A percentile compares a stretch with the other conserved stretches of the same genome.
phyloP scores from a whole-genome alignment of 345 rosid species.

The Cardiospermum halicacabum region DNA sequence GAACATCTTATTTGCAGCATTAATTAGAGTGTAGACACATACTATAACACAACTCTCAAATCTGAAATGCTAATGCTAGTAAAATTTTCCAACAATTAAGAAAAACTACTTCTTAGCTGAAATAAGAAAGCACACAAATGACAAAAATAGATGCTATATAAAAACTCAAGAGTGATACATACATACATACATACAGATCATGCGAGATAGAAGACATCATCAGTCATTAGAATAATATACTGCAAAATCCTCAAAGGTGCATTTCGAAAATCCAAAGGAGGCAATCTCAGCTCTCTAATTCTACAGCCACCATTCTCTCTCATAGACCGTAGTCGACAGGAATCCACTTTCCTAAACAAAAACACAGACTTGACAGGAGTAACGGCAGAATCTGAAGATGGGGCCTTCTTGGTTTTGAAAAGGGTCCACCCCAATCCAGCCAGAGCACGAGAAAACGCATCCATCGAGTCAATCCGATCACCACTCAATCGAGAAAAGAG shows the following conservation, averaged over 20 bases:
- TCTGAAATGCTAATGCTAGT: background rate
- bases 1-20: background rate
- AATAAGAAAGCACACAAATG: background rate
- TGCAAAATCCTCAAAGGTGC: slow-evolving; percentile 72
- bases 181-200: slow-evolving; percentile 9
- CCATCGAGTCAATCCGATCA: slow-evolving; percentile 52
- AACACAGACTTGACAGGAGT: slow-evolving; percentile 22
- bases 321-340: slow-evolving; percentile 39
- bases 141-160: background rate
- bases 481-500: slow-evolving; percentile 44
- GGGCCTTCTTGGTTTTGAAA: slow-evolving; percentile 45
- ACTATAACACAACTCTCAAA: too few relatives aligned
- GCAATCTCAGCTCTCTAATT: slow-evolving; percentile 65
- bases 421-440: slow-evolving; percentile 69
- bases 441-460: slow-evolving; percentile 48
- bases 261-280: slow-evolving; percentile 57
- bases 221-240: slow-evolving; percentile 51
- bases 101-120: too few relatives aligned
- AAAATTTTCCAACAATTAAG: background rate
- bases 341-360: slow-evolving; percentile 64
- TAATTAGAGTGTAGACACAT: too few relatives aligned
- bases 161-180: background rate
- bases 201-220: slow-evolving; percentile 54
- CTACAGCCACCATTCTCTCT: slow-evolving; percentile 34
- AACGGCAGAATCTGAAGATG: slow-evolving; percentile 17